Evolutionary conservation across 495 filamentous ascomycete species (phyloP).

Genomic region (Neurospora sublineolata): DNA sequence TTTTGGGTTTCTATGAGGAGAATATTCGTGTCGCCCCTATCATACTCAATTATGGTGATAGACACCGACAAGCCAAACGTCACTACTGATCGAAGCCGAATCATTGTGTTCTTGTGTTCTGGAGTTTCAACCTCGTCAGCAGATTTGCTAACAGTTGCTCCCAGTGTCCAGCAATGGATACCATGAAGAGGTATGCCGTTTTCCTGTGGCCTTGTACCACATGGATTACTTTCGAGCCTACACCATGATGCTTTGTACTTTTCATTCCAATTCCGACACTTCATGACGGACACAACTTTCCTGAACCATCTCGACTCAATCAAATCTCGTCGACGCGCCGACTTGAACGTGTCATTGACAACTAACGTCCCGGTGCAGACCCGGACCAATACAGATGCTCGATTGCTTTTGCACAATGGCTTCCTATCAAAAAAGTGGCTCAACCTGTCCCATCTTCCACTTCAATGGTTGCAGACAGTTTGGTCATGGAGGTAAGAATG

Average conservation of each 20-base stretch:
- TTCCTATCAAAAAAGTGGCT: neutral
- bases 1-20: constrained; percentile 56
- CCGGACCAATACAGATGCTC: constrained; percentile 14
- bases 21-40: constrained; percentile 81
- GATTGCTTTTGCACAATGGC: neutral
- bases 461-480: neutral
- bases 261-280: constrained; percentile 50
- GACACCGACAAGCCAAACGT: constrained; percentile 91
- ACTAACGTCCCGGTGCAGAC: neutral
- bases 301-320: constrained; percentile 35
- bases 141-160: constrained; percentile 8
- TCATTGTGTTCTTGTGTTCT: constrained; percentile 1
- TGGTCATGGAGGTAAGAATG: neutral
- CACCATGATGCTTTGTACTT: constrained; percentile 50
- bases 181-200: neutral
- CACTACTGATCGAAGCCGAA: constrained; percentile 46
- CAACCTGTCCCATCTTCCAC: neutral
- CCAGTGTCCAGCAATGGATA: constrained; percentile 6
- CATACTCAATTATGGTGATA: constrained; percentile 73
- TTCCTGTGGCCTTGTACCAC: neutral
- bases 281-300: constrained; percentile 28
- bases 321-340: neutral
- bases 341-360: neutral
- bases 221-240: neutral
- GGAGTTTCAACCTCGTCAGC: neutral